phyloP scores from a whole-genome alignment of 2,329 filamentous ascomycete genomes.

The Botrytis byssoidea region DNA sequence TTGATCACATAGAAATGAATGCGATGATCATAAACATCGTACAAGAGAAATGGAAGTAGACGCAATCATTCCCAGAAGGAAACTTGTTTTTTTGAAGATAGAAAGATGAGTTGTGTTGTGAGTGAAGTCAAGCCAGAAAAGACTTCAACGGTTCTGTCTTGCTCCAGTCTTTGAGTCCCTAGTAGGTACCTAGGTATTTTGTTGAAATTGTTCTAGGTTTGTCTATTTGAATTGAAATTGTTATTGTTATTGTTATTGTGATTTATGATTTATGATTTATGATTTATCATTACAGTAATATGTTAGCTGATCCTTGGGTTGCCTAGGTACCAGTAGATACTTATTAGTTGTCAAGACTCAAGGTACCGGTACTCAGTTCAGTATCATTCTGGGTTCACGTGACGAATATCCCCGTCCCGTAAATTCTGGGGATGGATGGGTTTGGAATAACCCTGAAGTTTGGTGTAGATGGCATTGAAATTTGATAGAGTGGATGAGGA shows the following conservation, averaged over 20 bases:
- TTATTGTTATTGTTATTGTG: not conserved
- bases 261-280: not conserved
- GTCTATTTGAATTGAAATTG: not conserved
- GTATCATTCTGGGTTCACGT: not conserved
- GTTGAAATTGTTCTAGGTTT: not conserved
- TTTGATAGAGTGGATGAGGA: not conserved
- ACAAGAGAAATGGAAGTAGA: not conserved
- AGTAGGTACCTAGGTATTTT: not conserved
- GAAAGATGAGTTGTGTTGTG: not conserved
- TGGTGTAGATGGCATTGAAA: not conserved
- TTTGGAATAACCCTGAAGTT: not conserved
- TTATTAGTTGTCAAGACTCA: not conserved
- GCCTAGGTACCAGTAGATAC: not conserved
- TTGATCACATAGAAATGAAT: not conserved
- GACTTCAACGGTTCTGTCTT: not conserved
- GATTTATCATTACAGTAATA: no score
- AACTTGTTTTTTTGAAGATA: not conserved
- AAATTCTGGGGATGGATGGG: not conserved
- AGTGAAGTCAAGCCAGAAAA: not conserved
- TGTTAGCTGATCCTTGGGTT: conserved; percentile 4
- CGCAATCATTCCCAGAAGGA: not conserved
- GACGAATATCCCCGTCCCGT: not conserved
- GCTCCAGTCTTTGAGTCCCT: not conserved
- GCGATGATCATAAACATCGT: not conserved
- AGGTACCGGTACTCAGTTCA: no score